Conservation (phyloP, 2,329 filamentous ascomycete genomes). For the Fusarium poae region DNA sequence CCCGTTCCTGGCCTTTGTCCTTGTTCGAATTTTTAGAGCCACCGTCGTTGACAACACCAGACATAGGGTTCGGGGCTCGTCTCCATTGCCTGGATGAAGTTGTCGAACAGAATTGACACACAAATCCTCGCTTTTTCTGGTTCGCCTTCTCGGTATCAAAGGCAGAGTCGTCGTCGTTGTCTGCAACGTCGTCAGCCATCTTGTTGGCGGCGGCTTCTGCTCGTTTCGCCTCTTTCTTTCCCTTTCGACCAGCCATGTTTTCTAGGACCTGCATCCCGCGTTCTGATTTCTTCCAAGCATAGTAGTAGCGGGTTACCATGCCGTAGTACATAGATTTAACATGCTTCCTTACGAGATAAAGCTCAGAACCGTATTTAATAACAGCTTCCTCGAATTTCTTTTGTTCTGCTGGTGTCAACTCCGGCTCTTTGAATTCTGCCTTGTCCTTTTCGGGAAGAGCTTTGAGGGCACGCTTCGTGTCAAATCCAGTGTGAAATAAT, state of each 20-base stretch:
- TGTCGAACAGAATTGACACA: slow-evolving; percentile 92
- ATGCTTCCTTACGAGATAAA: slow-evolving; percentile 84
- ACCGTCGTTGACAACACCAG: slow-evolving; percentile 76
- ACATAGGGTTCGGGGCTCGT: slow-evolving; percentile 81
- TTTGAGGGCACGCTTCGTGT: slow-evolving; percentile 77
- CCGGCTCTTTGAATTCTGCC: slow-evolving; percentile 85
- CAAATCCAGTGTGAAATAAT: slow-evolving; percentile 78
- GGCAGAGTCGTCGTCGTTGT: slow-evolving; percentile 93
- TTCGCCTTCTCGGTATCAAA: slow-evolving; percentile 90
- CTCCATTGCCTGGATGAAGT: slow-evolving; percentile 90
- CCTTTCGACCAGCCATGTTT: slow-evolving; percentile 86
- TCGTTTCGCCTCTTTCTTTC: slow-evolving; percentile 86
- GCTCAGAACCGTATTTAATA: slow-evolving; percentile 89
- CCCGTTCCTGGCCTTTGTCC: slow-evolving; percentile 80
- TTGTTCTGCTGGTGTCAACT: slow-evolving; percentile 80
- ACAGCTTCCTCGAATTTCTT: slow-evolving; percentile 95
- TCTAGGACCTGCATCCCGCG: slow-evolving; percentile 91
- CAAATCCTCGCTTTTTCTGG: slow-evolving; percentile 83
- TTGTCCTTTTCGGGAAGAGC: slow-evolving; percentile 76
- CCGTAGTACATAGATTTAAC: slow-evolving; percentile 85
- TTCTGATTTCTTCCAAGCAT: slow-evolving; percentile 96
- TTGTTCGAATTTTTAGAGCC: slow-evolving; percentile 71
- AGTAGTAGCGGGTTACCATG: slow-evolving; percentile 92
- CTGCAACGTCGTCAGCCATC: slow-evolving; percentile 90
- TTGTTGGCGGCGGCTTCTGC: slow-evolving; percentile 79